Conservation (phyloP, 208 protist species). For the Trypanosoma scelopori region DNA sequence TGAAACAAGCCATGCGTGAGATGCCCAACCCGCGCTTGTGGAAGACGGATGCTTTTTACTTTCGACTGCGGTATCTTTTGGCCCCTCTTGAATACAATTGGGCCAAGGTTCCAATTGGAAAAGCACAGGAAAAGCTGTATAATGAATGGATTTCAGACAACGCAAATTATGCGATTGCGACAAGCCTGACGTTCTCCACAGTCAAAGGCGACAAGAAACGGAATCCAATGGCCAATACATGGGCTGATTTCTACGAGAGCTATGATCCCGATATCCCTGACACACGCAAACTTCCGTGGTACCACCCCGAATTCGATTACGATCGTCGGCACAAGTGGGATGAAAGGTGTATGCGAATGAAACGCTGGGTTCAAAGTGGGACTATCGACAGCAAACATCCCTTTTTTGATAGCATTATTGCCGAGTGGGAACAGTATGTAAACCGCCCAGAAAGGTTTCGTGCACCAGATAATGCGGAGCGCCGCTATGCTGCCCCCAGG, state of each 20-base stretch:
- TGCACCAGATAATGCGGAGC: conserved; percentile 72
- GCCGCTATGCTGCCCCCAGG: conserved; percentile 75
- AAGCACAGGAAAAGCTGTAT: conserved; percentile 70
- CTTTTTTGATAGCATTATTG: conserved; percentile 85
- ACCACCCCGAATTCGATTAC: conserved; percentile 89
- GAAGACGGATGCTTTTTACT: conserved; percentile 92
- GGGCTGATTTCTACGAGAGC: conserved; percentile 82
- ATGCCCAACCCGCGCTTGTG: conserved; percentile 89
- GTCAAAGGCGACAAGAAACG: conserved; percentile 75
- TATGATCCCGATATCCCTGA: conserved; percentile 87
- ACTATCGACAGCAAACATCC: conserved; percentile 77
- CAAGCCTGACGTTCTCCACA: conserved; percentile 48
- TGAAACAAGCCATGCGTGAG: conserved; percentile 89
- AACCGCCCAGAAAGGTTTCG: conserved; percentile 85
- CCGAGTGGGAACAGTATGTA: conserved; percentile 91
- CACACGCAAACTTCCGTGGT: conserved; percentile 86
- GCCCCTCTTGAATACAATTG: conserved; percentile 90
- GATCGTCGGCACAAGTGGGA: conserved; percentile 90
- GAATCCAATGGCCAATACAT: conserved; percentile 86
- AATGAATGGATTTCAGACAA: conserved; percentile 89
- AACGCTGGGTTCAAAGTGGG: conserved; percentile 89
- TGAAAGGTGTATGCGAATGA: conserved; percentile 92
- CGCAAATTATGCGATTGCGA: conserved; percentile 80
- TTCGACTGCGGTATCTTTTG: conserved; percentile 82
- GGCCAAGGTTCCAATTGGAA: conserved; percentile 80